Evolutionary conservation across 257 asterid species (phyloP), one percentile per base, ranked within the genome.

Genomic region (Eustoma russellianum): DNA sequence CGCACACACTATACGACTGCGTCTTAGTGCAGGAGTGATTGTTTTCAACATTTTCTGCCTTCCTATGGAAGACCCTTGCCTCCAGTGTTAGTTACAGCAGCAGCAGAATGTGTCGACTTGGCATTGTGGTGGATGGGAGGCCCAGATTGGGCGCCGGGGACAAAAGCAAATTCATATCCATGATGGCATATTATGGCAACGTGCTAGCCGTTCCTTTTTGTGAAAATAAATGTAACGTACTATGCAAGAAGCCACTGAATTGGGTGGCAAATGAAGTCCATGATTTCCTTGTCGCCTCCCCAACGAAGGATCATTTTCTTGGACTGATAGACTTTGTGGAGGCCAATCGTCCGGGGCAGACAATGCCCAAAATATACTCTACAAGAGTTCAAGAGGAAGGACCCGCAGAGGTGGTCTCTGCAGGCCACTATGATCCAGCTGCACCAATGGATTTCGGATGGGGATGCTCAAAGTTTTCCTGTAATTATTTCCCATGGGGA

Each of bases 311-410:
- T 63, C 92, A 82, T 64, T 85, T 79, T 46, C 68, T 69, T 5
- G 92, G 85, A 40, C 55, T 85, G 52, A 66, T 79, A 9, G 88
- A 85, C 33, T 81, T 85, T 85, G 82, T 85, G 55, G 94, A 85
- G 76, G 79, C 69, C 71, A 80, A 59, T 44, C 88, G 88, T 7
- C 92, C 92, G 0, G 61, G 63, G 57, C 64, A 50, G 15, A 66
- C 53, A n/a, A 12, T 77, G 46, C 59, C 83, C 3, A 77, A 55
- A 72, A 75, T 83, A 18, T 80, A 77, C 17, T 73, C 76, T 0
- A 59, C 62, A 1, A 41, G 46, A 50, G 81, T 47, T 6, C 62
- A 60, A 63, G 84, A 73, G 57, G 77, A 68, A 64, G 86, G 74
- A 57, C 76, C 81, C 0, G 83, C 92, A 0, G 77, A 79, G 33